phyloP scores from a whole-genome alignment of 2,329 filamentous ascomycete species.

The Exophiala lecanii-corni region DNA sequence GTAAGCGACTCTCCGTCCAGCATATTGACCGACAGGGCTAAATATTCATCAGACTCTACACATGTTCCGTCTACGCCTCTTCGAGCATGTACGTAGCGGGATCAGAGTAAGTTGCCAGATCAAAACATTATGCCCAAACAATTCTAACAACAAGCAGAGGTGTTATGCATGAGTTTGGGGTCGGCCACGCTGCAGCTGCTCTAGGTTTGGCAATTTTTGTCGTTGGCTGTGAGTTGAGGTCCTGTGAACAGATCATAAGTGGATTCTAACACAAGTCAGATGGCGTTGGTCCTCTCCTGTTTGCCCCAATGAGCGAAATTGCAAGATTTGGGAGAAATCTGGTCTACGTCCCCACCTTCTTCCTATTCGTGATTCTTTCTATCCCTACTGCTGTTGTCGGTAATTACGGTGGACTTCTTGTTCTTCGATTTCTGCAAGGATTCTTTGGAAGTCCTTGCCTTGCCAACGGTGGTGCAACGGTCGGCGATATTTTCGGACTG shows the following conservation, averaged over 20 bases:
- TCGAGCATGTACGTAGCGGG: slow-evolving; percentile 24
- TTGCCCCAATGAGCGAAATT: slow-evolving; percentile 63
- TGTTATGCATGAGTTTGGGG: slow-evolving; percentile 16
- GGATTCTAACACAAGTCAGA: slow-evolving; percentile 5
- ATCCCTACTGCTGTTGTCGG: slow-evolving; percentile 60
- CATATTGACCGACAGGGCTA: not conserved
- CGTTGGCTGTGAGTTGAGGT: slow-evolving; percentile 38
- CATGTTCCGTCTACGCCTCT: slow-evolving; percentile 22
- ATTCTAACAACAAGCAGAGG: slow-evolving; percentile 5
- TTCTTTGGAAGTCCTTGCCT: slow-evolving; percentile 64
- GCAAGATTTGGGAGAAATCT: slow-evolving; percentile 62
- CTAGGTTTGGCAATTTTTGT: slow-evolving; percentile 25
- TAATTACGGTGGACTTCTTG: slow-evolving; percentile 60
- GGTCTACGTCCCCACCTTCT: slow-evolving; percentile 63
- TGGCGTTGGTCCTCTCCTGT: slow-evolving; percentile 32
- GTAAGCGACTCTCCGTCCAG: not conserved
- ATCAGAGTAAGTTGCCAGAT: slow-evolving; percentile 15
- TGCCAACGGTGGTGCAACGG: slow-evolving; percentile 50
- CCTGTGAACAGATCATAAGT: not conserved
- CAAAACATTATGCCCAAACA: too few relatives aligned
- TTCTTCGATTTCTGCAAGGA: slow-evolving; percentile 60
- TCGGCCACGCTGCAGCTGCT: slow-evolving; percentile 11
- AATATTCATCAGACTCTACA: slow-evolving; percentile 13
- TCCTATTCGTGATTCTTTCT: slow-evolving; percentile 62
- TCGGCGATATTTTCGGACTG: slow-evolving; percentile 48